Evolutionary conservation across 2,329 filamentous ascomycete species (phyloP), one percentile per base, ranked within the genome.

Genomic region (Pyrenophora teres): DNA sequence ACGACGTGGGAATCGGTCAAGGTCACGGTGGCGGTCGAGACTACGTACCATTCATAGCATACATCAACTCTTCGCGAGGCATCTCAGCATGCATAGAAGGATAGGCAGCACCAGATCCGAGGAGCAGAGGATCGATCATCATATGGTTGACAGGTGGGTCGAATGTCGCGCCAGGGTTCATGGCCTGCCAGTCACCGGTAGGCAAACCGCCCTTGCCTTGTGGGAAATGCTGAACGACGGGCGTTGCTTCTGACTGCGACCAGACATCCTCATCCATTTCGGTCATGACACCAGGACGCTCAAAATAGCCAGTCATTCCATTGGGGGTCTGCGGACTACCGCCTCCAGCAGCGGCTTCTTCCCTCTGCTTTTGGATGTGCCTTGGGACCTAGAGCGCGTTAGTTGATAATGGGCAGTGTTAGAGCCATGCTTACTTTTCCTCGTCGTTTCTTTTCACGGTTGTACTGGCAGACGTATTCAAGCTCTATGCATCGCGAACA

Each of bases 401-500:
- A 65, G 54, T 39, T 43, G n/a, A 16, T 37, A 16, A 12, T 8
- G 40, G n/a, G 21, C 19, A 38, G 30, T 18, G 12, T 18, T 12
- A 13, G 4, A 5, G 3, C 10, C 13, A 15, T 40, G 2, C 91
- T 94, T 13, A 91, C 91, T 74, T 96, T 96, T 62, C 92, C 92
- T 68, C 92, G 84, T 80, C 96, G 95, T 79, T 97, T 97, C 63
- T 92, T 86, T 75, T 95, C 90, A 52, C 92, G 86, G 56, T 91
- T 87, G 76, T 96, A 97, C 76, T 96, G 91, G 77, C 92, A 97
- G 37, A 87, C 85, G 62, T 96, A 81, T 25, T 89, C 89, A 64
- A 95, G 93, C 39, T 58, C 40, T 68, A 92, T 87, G 74, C 92
- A 97, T 74, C 96, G 91, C 42, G 91, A 90, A 71, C 92, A 97